A percentile compares a stretch with the other conserved stretches of the same genome.
Conservation (phyloP, 73 alveolate species). For the Paraurostyla sp. region DNA sequence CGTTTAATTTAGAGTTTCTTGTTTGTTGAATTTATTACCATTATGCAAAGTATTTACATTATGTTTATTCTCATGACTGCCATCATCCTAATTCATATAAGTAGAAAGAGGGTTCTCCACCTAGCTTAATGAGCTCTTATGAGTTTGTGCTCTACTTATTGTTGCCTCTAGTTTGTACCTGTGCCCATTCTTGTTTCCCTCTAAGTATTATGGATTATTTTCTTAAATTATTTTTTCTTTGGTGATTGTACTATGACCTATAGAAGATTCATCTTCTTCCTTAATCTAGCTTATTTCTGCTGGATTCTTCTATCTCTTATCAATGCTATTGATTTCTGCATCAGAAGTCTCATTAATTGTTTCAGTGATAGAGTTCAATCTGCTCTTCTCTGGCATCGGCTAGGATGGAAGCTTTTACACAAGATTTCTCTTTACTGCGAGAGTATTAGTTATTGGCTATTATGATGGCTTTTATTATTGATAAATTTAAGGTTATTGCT, state of each 20-base stretch:
- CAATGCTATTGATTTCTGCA: conserved; percentile 26
- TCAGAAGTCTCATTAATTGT: conserved; percentile 19
- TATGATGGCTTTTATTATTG: too few relatives aligned
- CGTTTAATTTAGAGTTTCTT: neutral
- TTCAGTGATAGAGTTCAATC: conserved; percentile 9
- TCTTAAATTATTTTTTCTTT: neutral
- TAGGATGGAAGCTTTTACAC: too few relatives aligned
- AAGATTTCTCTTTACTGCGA: too few relatives aligned
- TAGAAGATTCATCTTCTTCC: conserved; percentile 16
- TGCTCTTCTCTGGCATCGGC: neutral
- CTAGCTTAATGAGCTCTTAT: neutral
- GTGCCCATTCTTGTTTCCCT: conserved; percentile 8
- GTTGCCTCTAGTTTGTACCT: neutral
- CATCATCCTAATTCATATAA: neutral
- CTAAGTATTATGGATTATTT: neutral
- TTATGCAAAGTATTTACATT: too few relatives aligned
- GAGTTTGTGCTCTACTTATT: neutral
- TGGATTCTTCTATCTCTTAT: neutral
- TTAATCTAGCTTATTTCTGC: neutral
- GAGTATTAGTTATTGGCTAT: too few relatives aligned
- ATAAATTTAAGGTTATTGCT: too few relatives aligned
- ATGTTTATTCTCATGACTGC: too few relatives aligned
- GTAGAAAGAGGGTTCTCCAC: conserved; percentile 25
- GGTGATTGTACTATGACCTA: neutral
- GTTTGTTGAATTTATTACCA: neutral